Base-by-base conservation (phyloP, 2,329 filamentous ascomycete genomes). In the Penicillium sp. region DNA sequence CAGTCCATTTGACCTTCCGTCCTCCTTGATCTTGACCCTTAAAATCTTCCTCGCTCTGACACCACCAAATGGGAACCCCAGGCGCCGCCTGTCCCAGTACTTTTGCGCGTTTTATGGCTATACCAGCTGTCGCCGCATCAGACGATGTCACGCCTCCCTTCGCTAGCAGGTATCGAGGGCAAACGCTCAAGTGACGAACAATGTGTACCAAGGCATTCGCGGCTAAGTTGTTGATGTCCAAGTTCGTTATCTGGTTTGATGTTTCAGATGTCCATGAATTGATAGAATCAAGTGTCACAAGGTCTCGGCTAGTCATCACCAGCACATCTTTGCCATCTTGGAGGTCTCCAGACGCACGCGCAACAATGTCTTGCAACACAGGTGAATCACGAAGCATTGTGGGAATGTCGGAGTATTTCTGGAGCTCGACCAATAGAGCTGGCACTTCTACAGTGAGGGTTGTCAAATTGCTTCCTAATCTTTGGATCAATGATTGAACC, bases 171-270 rank as follows among this genome's bases (percentile, higher is more conserved):
- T 50, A 50, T 25, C 35, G 48, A 41, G 35, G 48, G 17, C 47
- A 50, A 50, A 50, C 33, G 5, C 13, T 17, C 33, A 50, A 27
- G 15, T 50, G 7, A 6, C 47, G 47, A 23, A 50, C 47, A 38
- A 50, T 35, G 33, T 50, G 47, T 15, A 50, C 47, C 47, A 50
- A 27, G 13, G 47, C 21, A 50, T 37, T 50, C 4, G 47, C 47
- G 21, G 33, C 47, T 25, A 50, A n/a, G 33, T 38, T 50, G 33
- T 50, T 50, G 47, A 50, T 50, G 19, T 50, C 47, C 33, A 50
- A n/a, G 33, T 50, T 50, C 15, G 47, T 50, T 33, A 50, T 50
- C 27, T 13, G 9, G 12, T 25, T 25, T 15, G 47, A 38, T 7
- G 21, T 27, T 38, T 19, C 13, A 6, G 47, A 33, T 38, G 12